phyloP scores from a whole-genome alignment of 2,329 filamentous ascomycete genomes.

The Chrysoporthe cubensis region DNA sequence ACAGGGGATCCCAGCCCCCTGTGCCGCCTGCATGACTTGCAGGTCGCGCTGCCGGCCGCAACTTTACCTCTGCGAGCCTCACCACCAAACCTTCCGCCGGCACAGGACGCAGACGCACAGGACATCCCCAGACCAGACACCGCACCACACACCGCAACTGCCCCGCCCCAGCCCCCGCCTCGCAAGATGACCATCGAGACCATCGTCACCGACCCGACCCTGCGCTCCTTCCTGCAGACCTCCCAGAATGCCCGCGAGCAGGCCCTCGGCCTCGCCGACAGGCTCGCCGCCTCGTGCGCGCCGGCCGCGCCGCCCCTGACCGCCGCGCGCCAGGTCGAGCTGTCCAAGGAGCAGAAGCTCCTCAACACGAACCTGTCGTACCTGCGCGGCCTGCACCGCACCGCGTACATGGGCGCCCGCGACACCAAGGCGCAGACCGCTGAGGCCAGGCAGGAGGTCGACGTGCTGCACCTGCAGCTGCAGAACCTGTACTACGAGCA shows the following conservation, averaged over 20 bases:
- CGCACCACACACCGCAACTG: background rate
- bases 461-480: conserved; percentile 86
- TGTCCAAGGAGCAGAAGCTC: conserved; percentile 77
- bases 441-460: conserved; percentile 87
- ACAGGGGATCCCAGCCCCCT: background rate
- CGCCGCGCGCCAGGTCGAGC: conserved; percentile 57
- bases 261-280: conserved; percentile 66
- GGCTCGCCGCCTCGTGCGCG: conserved; percentile 51
- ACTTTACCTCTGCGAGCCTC: background rate
- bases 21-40: background rate
- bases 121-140: background rate
- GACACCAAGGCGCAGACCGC: conserved; percentile 86
- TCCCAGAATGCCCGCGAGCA: conserved; percentile 76
- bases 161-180: conserved; percentile 7
- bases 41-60: conserved; percentile 2
- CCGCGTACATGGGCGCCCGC: conserved; percentile 78
- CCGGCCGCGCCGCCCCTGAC: conserved; percentile 45
- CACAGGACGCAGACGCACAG: background rate
- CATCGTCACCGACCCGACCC: conserved; percentile 66
- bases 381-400: conserved; percentile 80
- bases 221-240: conserved; percentile 70
- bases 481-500: conserved; percentile 98
- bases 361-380: conserved; percentile 79
- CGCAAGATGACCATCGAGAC: conserved; percentile 56
- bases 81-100: background rate